Base-by-base conservation (phyloP, 2,329 filamentous ascomycete species). In the Pseudogymnoascus sp. region DNA sequence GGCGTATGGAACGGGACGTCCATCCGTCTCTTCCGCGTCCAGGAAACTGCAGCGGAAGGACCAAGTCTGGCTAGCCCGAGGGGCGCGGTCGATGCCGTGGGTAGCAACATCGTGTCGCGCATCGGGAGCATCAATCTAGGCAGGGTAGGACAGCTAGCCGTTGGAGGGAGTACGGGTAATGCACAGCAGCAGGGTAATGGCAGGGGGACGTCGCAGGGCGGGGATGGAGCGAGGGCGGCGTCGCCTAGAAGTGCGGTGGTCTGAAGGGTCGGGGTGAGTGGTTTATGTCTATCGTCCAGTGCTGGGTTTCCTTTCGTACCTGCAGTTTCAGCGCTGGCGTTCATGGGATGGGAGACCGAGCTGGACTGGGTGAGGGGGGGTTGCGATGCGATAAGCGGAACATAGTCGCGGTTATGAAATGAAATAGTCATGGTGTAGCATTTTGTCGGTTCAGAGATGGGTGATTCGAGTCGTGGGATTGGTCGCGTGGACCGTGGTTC, bases 1-100 rank as follows among this genome's bases (percentile, higher is more conserved):
- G 93, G 95, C 6, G 87, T 97, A 1, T 99, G 95, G 93, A 97
- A 93, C 72, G 90, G 91, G 37, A 97, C 95, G 0, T 81, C 81
- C 1, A 91, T 99, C 74, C 89, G 88, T 72, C 80, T 99, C 13
- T 99, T 99, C 77, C 87, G 86, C 60, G 92, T 97, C 2, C 91
- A 96, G 74, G 90, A 96, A 72, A 90, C 89, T 14, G 89, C 88
- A 1, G 83, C 90, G 1, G 82, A 89, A 68, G 89, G 93, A 0
- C 92, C 93, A 3, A 91, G 87, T 11, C 76, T 99, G 65, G 85
- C 91, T 24, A 91, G 89, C 35, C 95, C 95, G 0, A 85, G 92
- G 64, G 93, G 93, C 0, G 93, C 93, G 0, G 93, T 97, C 2
- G 93, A 97, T 75, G 93, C 92, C 0, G 92, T 97, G 0, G 93